Evolutionary conservation across 1,284 basidiomycete genomes (phyloP).

Genomic region (Amylostereum areolatum): DNA sequence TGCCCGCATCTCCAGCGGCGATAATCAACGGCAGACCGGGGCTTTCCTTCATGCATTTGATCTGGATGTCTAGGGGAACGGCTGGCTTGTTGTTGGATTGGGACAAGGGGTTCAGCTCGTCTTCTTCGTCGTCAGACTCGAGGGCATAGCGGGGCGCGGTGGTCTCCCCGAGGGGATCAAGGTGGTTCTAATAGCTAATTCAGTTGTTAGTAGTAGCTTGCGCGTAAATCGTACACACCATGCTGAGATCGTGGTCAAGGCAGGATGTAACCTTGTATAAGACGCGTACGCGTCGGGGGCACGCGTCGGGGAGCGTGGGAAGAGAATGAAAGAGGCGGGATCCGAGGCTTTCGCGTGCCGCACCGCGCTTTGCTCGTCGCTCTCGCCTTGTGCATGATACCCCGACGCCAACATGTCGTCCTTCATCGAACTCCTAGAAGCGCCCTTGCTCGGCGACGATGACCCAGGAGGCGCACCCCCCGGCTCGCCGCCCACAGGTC

Average conservation of each 20-base stretch:
- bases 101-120: conserved; percentile 45
- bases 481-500: conserved; percentile 53
- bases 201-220: background rate
- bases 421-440: background rate
- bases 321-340: too few species aligned
- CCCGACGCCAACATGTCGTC: background rate
- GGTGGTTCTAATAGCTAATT: conserved; percentile 31
- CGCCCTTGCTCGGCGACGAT: conserved; percentile 3
- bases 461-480: conserved; percentile 36
- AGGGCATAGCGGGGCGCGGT: conserved; percentile 53
- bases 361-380: background rate
- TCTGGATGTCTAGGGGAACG: conserved; percentile 27
- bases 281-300: too few species aligned
- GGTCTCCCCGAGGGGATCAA: conserved; percentile 48
- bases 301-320: too few species aligned
- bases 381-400: background rate
- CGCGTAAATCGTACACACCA: background rate
- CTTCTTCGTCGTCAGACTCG: conserved; percentile 64
- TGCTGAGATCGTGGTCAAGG: background rate
- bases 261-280: too few species aligned
- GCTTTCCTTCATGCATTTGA: conserved; percentile 26
- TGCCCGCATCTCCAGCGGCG: conserved; percentile 40
- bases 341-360: too few species aligned
- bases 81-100: conserved; percentile 12
- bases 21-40: conserved; percentile 32